Evolutionary conservation across 2,329 filamentous ascomycete species (phyloP).

Genomic region (Penicillium italicum): DNA sequence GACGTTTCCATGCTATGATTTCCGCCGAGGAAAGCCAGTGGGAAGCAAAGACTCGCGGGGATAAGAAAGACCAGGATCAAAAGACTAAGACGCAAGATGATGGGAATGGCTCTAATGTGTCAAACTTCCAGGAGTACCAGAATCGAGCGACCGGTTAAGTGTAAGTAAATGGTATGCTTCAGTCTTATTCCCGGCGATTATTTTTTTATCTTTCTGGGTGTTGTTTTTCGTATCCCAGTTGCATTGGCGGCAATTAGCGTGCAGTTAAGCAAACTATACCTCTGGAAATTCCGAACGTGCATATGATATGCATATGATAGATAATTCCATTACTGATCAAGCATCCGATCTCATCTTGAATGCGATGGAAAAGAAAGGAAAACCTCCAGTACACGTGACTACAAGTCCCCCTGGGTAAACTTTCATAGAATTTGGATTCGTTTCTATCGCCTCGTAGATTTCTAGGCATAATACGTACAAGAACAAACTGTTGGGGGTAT

Average conservation of each 20-base stretch:
- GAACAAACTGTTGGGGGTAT: not conserved
- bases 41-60: conserved; percentile 41
- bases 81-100: conserved; percentile 16
- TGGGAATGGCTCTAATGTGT: conserved; percentile 16
- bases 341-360: not conserved
- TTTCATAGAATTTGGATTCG: not conserved
- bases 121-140: conserved; percentile 47
- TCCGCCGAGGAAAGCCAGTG: conserved; percentile 50
- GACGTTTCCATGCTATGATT: conserved; percentile 50
- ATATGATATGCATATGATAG: too few species aligned
- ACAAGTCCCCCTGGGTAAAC: too few species aligned
- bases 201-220: not conserved
- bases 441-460: not conserved
- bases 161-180: not conserved
- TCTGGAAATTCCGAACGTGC: not conserved
- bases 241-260: not conserved
- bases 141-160: conserved; percentile 34
- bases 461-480: not conserved
- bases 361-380: not conserved
- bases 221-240: not conserved
- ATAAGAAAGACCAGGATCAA: conserved; percentile 32
- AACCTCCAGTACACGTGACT: not conserved
- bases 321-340: not conserved
- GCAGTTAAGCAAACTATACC: not conserved
- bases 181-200: not conserved